Conservation (phyloP, 495 filamentous ascomycete species). For the Neurospora tetrasperma region DNA sequence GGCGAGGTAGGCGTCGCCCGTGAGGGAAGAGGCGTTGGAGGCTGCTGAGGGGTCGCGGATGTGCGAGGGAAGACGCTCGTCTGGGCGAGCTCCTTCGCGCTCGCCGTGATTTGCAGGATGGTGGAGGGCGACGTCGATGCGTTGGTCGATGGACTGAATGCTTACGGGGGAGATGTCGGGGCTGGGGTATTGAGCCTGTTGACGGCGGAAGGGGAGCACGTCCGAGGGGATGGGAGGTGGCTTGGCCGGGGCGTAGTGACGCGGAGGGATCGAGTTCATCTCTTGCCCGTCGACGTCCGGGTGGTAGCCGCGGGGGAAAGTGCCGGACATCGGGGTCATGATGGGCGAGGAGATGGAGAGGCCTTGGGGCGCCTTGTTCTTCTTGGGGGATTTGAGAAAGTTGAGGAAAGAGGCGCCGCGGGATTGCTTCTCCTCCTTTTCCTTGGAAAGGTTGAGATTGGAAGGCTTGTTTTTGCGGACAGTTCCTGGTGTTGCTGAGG, state of each 20-base stretch:
- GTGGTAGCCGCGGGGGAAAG: slow-evolving; percentile 32
- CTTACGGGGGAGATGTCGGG: slow-evolving; percentile 40
- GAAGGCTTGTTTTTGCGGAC: slow-evolving; percentile 35
- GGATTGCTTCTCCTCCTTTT: slow-evolving; percentile 33
- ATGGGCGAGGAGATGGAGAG: slow-evolving; percentile 47
- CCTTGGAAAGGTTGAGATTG: slow-evolving; percentile 30
- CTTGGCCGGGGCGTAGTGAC: slow-evolving; percentile 35
- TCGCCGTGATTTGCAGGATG: slow-evolving; percentile 8
- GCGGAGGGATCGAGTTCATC: slow-evolving; percentile 41
- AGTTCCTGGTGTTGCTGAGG: slow-evolving; percentile 14
- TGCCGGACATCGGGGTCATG: slow-evolving; percentile 42
- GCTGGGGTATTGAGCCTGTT: slow-evolving; percentile 27
- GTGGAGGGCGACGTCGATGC: slow-evolving; percentile 28
- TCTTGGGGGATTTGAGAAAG: slow-evolving; percentile 41
- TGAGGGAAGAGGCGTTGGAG: slow-evolving; percentile 11
- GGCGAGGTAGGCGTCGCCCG: slow-evolving; percentile 7
- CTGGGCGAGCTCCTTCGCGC: neutral
- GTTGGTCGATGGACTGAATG: slow-evolving; percentile 38
- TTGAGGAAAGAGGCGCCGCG: slow-evolving; percentile 42
- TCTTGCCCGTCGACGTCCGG: slow-evolving; percentile 29
- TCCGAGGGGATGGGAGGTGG: slow-evolving; percentile 36
- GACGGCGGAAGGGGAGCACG: slow-evolving; percentile 31
- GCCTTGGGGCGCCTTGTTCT: slow-evolving; percentile 27
- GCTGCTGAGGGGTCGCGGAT: slow-evolving; percentile 24
- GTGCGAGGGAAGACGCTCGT: slow-evolving; percentile 14